Conservation (phyloP, 805 yeast genomes). For the Hemisphaericaspora nanyangensis region DNA sequence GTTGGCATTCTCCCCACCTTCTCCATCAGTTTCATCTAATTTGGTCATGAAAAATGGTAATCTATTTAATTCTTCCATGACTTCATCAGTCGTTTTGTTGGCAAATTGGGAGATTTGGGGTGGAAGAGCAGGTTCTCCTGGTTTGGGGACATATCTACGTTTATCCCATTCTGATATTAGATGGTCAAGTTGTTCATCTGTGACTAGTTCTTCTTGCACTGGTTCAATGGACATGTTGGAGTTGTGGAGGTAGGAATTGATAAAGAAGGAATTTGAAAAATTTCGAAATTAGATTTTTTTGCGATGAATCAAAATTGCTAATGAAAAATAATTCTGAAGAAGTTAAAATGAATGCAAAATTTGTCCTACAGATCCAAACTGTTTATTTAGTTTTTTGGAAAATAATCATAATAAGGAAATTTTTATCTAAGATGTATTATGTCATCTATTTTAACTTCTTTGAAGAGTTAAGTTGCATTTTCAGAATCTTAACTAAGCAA, state of each 20-base stretch:
- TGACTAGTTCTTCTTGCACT: background rate
- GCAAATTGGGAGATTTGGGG: constrained; percentile 71
- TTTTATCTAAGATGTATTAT: too few species aligned
- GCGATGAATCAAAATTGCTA: too few species aligned
- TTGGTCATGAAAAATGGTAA: constrained; percentile 94
- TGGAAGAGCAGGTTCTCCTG: constrained; percentile 71
- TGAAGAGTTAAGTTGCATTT: too few species aligned
- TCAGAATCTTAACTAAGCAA: too few species aligned
- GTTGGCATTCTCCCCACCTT: constrained; percentile 67
- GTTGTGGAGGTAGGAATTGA: background rate
- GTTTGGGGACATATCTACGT: constrained; percentile 36
- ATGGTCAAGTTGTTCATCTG: constrained; percentile 11
- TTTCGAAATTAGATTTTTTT: background rate
- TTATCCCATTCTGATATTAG: constrained; percentile 41
- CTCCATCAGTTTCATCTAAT: constrained; percentile 71
- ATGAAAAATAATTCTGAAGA: too few species aligned
- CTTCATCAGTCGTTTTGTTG: constrained; percentile 68
- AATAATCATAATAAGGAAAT: too few species aligned
- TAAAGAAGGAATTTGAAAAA: background rate
- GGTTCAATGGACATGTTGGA: background rate
- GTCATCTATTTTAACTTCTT: too few species aligned
- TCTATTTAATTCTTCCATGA: constrained; percentile 71
- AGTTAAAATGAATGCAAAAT: too few species aligned
- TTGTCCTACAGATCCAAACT: too few species aligned
- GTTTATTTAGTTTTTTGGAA: too few species aligned